Base-by-base conservation (phyloP, 2,329 filamentous ascomycete genomes). In the Aspergillus tanneri region DNA sequence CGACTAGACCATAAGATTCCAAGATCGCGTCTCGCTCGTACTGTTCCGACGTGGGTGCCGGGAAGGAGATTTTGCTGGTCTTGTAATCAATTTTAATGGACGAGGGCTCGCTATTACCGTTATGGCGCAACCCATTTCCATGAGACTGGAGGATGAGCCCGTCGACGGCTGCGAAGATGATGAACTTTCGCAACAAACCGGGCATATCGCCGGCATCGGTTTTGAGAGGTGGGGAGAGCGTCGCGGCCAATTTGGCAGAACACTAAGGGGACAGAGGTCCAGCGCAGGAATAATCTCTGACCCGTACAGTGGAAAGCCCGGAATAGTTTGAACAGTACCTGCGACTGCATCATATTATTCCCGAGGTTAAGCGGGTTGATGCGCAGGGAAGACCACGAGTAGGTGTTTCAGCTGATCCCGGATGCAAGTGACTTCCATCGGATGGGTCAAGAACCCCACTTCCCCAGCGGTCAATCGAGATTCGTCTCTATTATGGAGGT, bases 81-180 rank as follows among this genome's bases (percentile, higher is more conserved):
- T 77, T 78, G 65, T 95, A 95, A 58, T 84, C 83, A 54, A 95
- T 80, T 60, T 82, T 83, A 44, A 90, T 76, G 18, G 84, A 77
- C 50, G 79, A 75, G 30, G 76, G 70, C 48, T 66, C 81, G 78
- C 62, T 84, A 80, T 50, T 62, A 21, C 61, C 83, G 67, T 58
- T 75, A 65, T 62, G 58, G 38, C 68, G 67, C 43, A 63, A 56
- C 38, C 63, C 64, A 53, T 61, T 83, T 14, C 81, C 77, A 23
- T 87, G 73, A 21, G 88, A 85, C 62, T 93, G 88, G 36, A 96
- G 78, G 55, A 95, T 76, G 43, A 96, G 78, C 48, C 90, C 90
- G 63, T 96, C 90, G 45, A 86, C 82, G 21, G 89, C 84, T 46
- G 90, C 89, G 69, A 86, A 86, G 58, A 96, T 83, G 56, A 90